Base-by-base conservation (phyloP, 208 protist genomes). In the Acanthamoeba sp. region DNA sequence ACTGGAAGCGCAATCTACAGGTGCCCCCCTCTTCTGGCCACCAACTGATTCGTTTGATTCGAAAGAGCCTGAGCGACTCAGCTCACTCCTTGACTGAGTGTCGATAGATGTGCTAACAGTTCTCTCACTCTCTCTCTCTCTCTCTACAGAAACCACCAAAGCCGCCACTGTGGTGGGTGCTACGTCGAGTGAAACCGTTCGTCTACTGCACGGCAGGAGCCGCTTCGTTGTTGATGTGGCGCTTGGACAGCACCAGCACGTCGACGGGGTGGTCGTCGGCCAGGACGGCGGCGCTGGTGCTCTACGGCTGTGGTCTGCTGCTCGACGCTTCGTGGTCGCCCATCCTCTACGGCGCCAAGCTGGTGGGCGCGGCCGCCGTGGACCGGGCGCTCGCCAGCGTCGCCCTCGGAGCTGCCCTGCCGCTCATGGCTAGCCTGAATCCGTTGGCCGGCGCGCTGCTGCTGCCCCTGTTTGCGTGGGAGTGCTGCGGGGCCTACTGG, bases 401-500 rank as follows among this genome's bases (percentile, higher is more conserved):
- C 5, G 71, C 36, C 22, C 71, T 80, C 12, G 71, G 36, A 9
- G 71, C 36, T 1, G 71, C 71, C 3, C 27, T 80, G 71, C 34
- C 71, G 34, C 12, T 80, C 34, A 24, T 45, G 34, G n/a, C 7
- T 18, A 10, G 3, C 32, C 3, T 48, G 20, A 12, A 48, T 20
- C 71, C 71, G 6, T 0, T 80, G 12, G 71, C 71, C 29, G 71
- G 12, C 20, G 71, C 71, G 9, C n/a, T 80, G 1, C 36, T 48
- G 2, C 36, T 80, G 34, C 71, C 71, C 16, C 71, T 80, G 71
- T 80, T 80, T 36, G 71, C 34, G 71, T 80, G 71, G 71, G 71
- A 80, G 71, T 80, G 71, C 36, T 50, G 71, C 71, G 71, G 71
- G 18, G 71, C 71, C 36, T 80, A 48, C 36, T 80, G 71, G 71